Percentiles rank a stretch among this genome's conserved stretches.
These are phyloP conservation scores for Meredithiella fracta DNA, from an alignment of 2,329 filamentous ascomycete genomes.

Conservation along the genomic window DNA sequence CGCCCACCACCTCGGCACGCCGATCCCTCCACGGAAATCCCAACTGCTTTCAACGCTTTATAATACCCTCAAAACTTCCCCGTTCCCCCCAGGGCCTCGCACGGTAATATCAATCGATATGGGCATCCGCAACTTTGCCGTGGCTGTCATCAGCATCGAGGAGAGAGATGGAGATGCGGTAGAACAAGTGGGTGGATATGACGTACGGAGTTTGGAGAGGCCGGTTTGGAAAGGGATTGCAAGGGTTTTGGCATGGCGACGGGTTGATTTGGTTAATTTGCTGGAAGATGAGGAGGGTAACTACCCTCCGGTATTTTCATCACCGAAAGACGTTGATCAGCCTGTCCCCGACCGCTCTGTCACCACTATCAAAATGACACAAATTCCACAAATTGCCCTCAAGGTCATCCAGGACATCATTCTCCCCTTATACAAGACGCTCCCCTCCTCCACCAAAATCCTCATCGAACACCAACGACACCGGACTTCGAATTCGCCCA, in stretches of 20 bases:
- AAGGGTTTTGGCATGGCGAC: conserved; percentile 6
- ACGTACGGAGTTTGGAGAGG: not conserved
- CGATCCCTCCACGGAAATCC: conserved; percentile 3
- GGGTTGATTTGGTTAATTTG: conserved; percentile 5
- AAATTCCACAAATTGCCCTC: conserved; percentile 7
- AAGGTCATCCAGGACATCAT: conserved; percentile 6
- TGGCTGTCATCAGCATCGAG: conserved; percentile 1
- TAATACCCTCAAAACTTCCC: not conserved
- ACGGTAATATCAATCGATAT: conserved; percentile 10
- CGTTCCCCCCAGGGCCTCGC: not conserved
- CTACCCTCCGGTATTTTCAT: no score
- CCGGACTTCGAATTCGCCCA: not conserved
- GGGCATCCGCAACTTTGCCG: conserved; percentile 12
- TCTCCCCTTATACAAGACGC: not conserved
- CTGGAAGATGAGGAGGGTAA: not conserved
- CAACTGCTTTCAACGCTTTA: not conserved
- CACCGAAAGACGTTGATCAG: no score
- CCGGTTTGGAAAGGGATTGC: conserved; percentile 5
- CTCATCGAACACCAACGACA: conserved; percentile 11
- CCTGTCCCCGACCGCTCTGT: not conserved
- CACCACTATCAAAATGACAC: conserved; percentile 2
- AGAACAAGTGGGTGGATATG: not conserved
- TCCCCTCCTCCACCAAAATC: not conserved
- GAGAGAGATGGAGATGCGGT: not conserved
- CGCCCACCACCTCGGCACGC: conserved; percentile 8